Evolutionary conservation across 768 basidiomycete genomes (phyloP), one percentile per base, ranked within the genome.

Genomic region (Lactifluus piperatus): DNA sequence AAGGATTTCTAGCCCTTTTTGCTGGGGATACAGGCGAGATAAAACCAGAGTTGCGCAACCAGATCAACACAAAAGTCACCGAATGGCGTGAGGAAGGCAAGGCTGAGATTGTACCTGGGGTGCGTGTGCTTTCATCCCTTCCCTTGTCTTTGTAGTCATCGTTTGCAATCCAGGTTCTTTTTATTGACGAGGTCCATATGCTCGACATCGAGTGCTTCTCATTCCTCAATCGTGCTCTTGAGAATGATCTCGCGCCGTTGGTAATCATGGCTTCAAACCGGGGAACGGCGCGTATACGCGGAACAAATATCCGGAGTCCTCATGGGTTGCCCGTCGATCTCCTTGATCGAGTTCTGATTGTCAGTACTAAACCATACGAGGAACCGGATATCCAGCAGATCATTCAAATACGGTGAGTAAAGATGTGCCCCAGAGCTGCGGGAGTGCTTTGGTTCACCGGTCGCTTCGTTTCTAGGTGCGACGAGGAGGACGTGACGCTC

Each of bases 111-210:
- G 88, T 98, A 4, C 95, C 95, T 37, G 95, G 95, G 4, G 95
- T 95, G 68, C 51, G 83, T 81, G 43, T 60, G 27, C 43, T 34
- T 54, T 41, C 13, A 3, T 20, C 47, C 44, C 26, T 27, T 44
- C 50, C 45, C 14, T 11, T 16, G 20, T 24, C 48, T 10, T 41
- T n/a, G 3, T 13, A 52, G 13, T 55, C 45, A 51, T 47, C 58
- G n/a, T 43, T 39, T 18, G 34, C 44, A 30, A 20, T 41, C 13
- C 66, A 94, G 91, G 91, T 97, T n/a, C 77, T 97, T 13, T 97
- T 97, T 77, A 97, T 97, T 66, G 95, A 98, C 73, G 95, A 97
- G 74, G 95, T 97, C 13, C 95, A 98, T 78, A 99, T 99, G 95
- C 85, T 99, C 64, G 95, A 99, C 71, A 97, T 99, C 62, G 95